Evolutionary conservation across 2,329 filamentous ascomycete species (phyloP).

Genomic region (Tolypocladium tundrense): DNA sequence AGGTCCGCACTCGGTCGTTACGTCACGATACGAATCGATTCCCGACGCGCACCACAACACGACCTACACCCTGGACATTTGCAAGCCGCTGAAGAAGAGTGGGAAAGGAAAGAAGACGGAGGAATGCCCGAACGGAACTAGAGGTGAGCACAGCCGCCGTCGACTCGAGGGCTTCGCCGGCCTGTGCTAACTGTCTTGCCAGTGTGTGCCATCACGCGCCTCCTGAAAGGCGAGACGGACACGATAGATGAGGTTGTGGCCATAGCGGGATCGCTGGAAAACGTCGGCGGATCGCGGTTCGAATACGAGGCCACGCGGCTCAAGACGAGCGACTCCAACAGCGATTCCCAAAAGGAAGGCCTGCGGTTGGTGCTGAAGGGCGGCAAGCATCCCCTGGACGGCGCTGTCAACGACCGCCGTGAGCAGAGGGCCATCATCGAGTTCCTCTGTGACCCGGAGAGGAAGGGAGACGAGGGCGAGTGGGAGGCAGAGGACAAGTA

Average conservation of each 20-base stretch:
- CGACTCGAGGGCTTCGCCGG: neutral
- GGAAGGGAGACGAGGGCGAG: conserved; percentile 65
- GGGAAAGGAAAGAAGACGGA: conserved; percentile 43
- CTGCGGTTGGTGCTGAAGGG: conserved; percentile 58
- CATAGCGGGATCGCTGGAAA: conserved; percentile 61
- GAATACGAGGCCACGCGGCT: conserved; percentile 59
- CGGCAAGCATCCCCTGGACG: conserved; percentile 43
- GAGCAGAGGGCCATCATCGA: conserved; percentile 72
- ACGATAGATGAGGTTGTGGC: conserved; percentile 50
- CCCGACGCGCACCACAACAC: conserved; percentile 50
- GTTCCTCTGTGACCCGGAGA: conserved; percentile 67
- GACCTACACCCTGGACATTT: conserved; percentile 75
- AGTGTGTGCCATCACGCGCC: conserved; percentile 69
- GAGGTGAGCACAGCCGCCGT: conserved; percentile 37
- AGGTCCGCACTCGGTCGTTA: conserved; percentile 61
- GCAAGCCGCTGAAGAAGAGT: conserved; percentile 52
- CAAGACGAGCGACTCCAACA: conserved; percentile 51
- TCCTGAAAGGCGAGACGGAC: conserved; percentile 38
- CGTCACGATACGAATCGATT: conserved; percentile 40
- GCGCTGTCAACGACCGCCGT: conserved; percentile 34
- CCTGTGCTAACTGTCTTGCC: neutral
- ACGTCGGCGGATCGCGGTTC: conserved; percentile 46
- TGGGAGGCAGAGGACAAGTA: conserved; percentile 43
- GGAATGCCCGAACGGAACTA: conserved; percentile 58
- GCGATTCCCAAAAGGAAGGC: conserved; percentile 61